Percentiles rank a stretch among this genome's conserved stretches.
Evolutionary conservation across 495 filamentous ascomycete genomes (phyloP).

Genomic region (Trichoderma erinaceum): DNA sequence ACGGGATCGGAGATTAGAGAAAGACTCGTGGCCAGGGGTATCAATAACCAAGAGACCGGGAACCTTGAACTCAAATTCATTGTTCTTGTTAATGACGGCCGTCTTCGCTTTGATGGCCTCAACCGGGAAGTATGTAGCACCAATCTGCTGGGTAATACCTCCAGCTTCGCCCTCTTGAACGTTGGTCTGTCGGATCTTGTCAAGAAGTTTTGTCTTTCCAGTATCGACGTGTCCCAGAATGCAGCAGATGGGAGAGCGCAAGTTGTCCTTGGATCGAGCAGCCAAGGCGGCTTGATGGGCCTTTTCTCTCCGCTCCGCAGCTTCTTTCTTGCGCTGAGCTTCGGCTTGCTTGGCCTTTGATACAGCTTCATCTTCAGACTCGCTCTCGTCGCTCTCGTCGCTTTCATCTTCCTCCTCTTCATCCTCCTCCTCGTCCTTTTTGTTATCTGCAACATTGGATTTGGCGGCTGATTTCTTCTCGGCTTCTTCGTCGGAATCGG

Average conservation of each 20-base stretch:
- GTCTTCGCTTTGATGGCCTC: slow-evolving; percentile 91
- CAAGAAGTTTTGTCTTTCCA: slow-evolving; percentile 96
- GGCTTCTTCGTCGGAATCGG: slow-evolving; percentile 70
- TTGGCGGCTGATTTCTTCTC: slow-evolving; percentile 29
- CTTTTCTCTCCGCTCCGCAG: slow-evolving; percentile 80
- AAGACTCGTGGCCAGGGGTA: slow-evolving; percentile 99
- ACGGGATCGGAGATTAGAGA: slow-evolving; percentile 93
- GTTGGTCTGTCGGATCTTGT: slow-evolving; percentile 98
- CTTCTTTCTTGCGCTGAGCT: slow-evolving; percentile 75
- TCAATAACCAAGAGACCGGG: slow-evolving; percentile 97
- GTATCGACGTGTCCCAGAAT: slow-evolving; percentile 99
- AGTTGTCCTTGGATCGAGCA: slow-evolving; percentile 85
- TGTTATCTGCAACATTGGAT: slow-evolving; percentile 15
- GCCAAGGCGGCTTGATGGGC: slow-evolving; percentile 87
- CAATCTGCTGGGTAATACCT: slow-evolving; percentile 99
- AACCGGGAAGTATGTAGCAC: slow-evolving; percentile 98
- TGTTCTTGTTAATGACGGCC: slow-evolving; percentile 82
- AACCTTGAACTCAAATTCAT: slow-evolving; percentile 92
- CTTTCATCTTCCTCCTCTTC: slow-evolving; percentile 27
- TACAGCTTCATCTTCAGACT: slow-evolving; percentile 62
- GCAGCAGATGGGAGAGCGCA: slow-evolving; percentile 98
- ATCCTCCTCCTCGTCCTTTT: slow-evolving; percentile 25
- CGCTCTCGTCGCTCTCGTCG: slow-evolving; percentile 43
- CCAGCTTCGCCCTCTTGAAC: slow-evolving; percentile 99
- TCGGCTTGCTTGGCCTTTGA: slow-evolving; percentile 62